A percentile compares a stretch with the other conserved stretches of the same genome.
Conservation (phyloP, 352 stramenopile genomes). For the Lagenidium giganteum region DNA sequence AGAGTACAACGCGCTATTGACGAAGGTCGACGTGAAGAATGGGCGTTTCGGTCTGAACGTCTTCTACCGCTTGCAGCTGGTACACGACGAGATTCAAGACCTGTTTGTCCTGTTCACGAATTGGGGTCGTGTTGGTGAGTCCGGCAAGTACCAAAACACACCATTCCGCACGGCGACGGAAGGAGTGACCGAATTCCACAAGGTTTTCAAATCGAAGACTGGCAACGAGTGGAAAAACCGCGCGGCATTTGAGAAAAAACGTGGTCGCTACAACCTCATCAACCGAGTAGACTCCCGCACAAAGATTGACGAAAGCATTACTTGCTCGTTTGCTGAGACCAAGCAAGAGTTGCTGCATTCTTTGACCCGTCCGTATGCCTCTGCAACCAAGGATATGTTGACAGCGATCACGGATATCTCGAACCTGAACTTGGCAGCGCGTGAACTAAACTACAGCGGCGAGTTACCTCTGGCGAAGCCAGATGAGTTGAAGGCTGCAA, state of each 20-base stretch:
- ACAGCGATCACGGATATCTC: slow-evolving; percentile 49
- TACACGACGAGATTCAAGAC: slow-evolving; percentile 42
- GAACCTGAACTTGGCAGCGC: slow-evolving; percentile 46
- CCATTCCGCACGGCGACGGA: slow-evolving; percentile 34
- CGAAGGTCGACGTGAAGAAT: slow-evolving; percentile 62
- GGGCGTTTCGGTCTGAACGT: slow-evolving; percentile 55
- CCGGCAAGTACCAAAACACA: slow-evolving; percentile 59
- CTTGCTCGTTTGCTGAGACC: slow-evolving; percentile 29
- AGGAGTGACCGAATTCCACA: slow-evolving; percentile 51
- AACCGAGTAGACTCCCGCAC: slow-evolving; percentile 37
- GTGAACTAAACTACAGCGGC: slow-evolving; percentile 28
- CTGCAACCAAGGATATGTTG: slow-evolving; percentile 25
- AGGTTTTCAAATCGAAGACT: slow-evolving; percentile 60
- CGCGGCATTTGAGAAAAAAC: slow-evolving; percentile 33
- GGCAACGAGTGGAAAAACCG: slow-evolving; percentile 42
- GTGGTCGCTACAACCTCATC: slow-evolving; percentile 56
- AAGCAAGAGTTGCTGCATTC: slow-evolving; percentile 20
- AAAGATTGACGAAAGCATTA: slow-evolving; percentile 37
- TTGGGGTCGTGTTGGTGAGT: slow-evolving; percentile 54
- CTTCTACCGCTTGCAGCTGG: slow-evolving; percentile 54
- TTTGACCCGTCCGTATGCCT: slow-evolving; percentile 8
- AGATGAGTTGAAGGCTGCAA: slow-evolving; percentile 29
- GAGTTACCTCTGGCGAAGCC: slow-evolving; percentile 45
- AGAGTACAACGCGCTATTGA: slow-evolving; percentile 36
- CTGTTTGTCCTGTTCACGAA: slow-evolving; percentile 68